Conservation (phyloP, 495 filamentous ascomycete genomes). For the Wilcoxina mikolae region DNA sequence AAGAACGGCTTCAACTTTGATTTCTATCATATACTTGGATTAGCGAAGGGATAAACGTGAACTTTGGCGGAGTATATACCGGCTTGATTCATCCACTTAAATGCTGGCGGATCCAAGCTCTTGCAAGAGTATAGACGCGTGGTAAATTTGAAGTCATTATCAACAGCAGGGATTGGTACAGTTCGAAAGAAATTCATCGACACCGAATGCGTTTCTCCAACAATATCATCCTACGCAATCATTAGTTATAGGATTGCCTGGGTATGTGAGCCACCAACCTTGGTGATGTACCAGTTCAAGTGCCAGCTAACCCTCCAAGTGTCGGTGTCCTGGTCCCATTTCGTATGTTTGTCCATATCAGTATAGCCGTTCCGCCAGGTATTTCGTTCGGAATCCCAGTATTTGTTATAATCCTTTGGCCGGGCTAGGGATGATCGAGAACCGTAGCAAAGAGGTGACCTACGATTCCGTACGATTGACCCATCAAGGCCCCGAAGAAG, state of each 20-base stretch:
- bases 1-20: neutral
- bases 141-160: too few relatives aligned
- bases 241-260: neutral
- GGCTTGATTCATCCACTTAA: neutral
- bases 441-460: neutral
- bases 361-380: neutral
- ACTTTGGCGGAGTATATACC: too few relatives aligned
- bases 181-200: too few relatives aligned
- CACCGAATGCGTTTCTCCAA: neutral
- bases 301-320: too few relatives aligned
- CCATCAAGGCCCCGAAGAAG: slow-evolving; percentile 19
- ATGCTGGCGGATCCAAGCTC: neutral
- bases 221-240: neutral
- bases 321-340: neutral
- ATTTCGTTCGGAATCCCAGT: too few relatives aligned
- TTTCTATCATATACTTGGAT: too few relatives aligned
- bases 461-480: slow-evolving; percentile 15
- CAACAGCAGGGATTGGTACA: too few relatives aligned
- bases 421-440: too few relatives aligned
- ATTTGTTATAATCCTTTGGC: neutral
- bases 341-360: neutral
- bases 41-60: too few relatives aligned
- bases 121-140: neutral
- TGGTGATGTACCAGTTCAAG: neutral
- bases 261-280: neutral